Evolutionary conservation across 2,329 filamentous ascomycete genomes (phyloP).

Genomic region (Trichoderma asperellum): DNA sequence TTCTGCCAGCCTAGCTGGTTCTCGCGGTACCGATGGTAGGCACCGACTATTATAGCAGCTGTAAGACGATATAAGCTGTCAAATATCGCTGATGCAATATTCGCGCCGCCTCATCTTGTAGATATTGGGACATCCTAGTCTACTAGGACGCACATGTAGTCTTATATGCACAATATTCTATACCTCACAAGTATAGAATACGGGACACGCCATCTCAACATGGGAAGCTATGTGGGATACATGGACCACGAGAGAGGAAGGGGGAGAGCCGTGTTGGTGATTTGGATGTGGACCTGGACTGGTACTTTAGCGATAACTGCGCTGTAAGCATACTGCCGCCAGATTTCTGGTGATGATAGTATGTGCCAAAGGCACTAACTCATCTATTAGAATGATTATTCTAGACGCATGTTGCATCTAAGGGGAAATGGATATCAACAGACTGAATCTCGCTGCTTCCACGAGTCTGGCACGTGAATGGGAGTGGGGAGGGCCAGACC

Average conservation of each 20-base stretch:
- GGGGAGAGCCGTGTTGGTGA: neutral
- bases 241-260: neutral
- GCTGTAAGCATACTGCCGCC: neutral
- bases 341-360: neutral
- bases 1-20: neutral
- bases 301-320: too few species aligned
- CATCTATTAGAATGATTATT: neutral
- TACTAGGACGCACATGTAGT: neutral
- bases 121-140: neutral
- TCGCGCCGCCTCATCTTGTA: neutral
- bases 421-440: neutral
- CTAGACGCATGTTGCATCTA: neutral
- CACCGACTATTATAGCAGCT: neutral
- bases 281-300: neutral
- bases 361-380: neutral
- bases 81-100: neutral
- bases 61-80: neutral
- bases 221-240: neutral
- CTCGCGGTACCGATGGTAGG: neutral
- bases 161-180: neutral
- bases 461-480: slow-evolving; percentile 22
- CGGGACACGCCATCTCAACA: neutral
- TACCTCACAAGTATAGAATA: neutral
- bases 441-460: slow-evolving; percentile 5
- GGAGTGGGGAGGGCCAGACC: neutral